A percentile compares a stretch with the other conserved stretches of the same genome.
Conservation (phyloP, 768 basidiomycete genomes). For the Pleurotus ostreatus region DNA sequence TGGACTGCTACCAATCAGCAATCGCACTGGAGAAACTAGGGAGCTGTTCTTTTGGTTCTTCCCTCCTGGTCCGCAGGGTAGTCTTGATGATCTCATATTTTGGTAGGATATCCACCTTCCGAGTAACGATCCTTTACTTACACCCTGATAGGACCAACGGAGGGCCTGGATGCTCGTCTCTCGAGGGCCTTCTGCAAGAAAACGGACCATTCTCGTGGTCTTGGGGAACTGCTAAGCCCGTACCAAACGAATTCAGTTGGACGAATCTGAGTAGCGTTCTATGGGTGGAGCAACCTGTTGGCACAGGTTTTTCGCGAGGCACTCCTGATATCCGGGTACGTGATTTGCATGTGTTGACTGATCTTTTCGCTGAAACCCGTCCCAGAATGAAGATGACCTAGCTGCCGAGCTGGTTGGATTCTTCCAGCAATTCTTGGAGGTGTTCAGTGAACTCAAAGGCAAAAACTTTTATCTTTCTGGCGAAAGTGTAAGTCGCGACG, state of each 20-base stretch:
- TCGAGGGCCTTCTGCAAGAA: slow-evolving; percentile 70
- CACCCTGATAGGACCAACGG: slow-evolving; percentile 60
- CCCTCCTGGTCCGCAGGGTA: slow-evolving; percentile 71
- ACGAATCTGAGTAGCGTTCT: slow-evolving; percentile 74
- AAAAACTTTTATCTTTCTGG: slow-evolving; percentile 70
- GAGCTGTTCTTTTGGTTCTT: slow-evolving; percentile 87
- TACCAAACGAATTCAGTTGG: slow-evolving; percentile 67
- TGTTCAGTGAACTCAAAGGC: slow-evolving; percentile 69
- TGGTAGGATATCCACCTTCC: slow-evolving; percentile 39
- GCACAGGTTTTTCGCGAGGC: slow-evolving; percentile 76
- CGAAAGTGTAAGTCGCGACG: slow-evolving; percentile 59
- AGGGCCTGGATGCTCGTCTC: slow-evolving; percentile 75
- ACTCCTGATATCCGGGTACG: slow-evolving; percentile 56
- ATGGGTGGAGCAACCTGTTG: slow-evolving; percentile 78
- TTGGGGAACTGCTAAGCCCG: slow-evolving; percentile 59
- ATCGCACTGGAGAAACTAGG: slow-evolving; percentile 55
- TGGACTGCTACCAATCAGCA: slow-evolving; percentile 69
- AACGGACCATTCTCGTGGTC: slow-evolving; percentile 73
- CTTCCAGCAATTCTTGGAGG: slow-evolving; percentile 69
- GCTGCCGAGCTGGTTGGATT: slow-evolving; percentile 54
- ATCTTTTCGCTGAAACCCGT: neutral
- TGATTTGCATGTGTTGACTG: neutral
- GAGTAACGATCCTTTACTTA: neutral
- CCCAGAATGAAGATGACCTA: slow-evolving; percentile 45
- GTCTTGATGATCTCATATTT: slow-evolving; percentile 69